phyloP scores from a whole-genome alignment of 1,139 yeast species.

The Candida anutae region DNA sequence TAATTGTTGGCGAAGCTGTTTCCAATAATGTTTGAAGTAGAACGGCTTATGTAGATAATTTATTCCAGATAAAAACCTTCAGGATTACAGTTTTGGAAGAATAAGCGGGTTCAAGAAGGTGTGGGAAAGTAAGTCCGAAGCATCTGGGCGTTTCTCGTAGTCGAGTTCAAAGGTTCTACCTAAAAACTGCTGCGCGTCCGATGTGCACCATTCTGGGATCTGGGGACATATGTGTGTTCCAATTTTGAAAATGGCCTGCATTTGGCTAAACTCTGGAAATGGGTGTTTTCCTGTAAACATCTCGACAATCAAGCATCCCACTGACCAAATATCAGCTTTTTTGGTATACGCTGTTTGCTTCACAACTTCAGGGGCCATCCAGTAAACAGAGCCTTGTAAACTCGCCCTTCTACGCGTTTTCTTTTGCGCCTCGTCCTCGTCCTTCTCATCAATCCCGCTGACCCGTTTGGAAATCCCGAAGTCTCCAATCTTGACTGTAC shows the following conservation, averaged over 20 bases:
- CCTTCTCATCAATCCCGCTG: slow-evolving; percentile 21
- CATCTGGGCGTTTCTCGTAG: slow-evolving; percentile 64
- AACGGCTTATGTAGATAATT: no score
- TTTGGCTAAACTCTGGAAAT: slow-evolving; percentile 85
- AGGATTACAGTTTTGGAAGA: slow-evolving; percentile 24
- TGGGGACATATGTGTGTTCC: slow-evolving; percentile 77
- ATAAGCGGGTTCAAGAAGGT: slow-evolving; percentile 48
- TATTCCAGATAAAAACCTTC: neutral
- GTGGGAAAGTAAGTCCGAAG: slow-evolving; percentile 60
- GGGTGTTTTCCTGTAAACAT: slow-evolving; percentile 96
- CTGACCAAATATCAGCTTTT: slow-evolving; percentile 93
- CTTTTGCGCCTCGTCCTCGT: slow-evolving; percentile 5
- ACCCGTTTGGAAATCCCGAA: slow-evolving; percentile 86
- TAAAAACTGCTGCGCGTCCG: slow-evolving; percentile 62
- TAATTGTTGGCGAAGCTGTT: no score
- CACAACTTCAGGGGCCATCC: slow-evolving; percentile 99
- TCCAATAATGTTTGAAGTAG: no score
- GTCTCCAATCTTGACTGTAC: slow-evolving; percentile 87
- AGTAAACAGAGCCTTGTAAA: slow-evolving; percentile 86
- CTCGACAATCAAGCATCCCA: slow-evolving; percentile 85
- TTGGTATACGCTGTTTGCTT: slow-evolving; percentile 84
- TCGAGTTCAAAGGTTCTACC: slow-evolving; percentile 66
- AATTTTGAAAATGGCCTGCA: slow-evolving; percentile 92
- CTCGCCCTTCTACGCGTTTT: slow-evolving; percentile 61
- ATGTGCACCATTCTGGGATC: slow-evolving; percentile 70